Evolutionary conservation across 768 basidiomycete genomes (phyloP), one percentile per base, ranked within the genome.

Genomic region (Termitomyces sp.): DNA sequence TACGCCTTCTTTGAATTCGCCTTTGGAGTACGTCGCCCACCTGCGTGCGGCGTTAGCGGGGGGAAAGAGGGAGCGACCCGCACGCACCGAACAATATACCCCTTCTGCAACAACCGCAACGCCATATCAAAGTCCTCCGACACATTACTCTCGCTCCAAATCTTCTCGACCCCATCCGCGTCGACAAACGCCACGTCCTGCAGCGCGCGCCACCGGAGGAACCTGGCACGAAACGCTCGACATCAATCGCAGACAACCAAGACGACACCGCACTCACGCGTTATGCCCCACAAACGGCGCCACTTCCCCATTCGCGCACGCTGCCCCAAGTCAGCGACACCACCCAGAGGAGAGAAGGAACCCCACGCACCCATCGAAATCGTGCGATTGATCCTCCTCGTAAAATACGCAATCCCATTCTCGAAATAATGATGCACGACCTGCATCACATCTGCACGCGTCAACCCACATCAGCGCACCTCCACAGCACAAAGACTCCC

Each of bases 1-100:
- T 28, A 96, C 93, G 62, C 94, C 94, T 68, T 96, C 93, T 72
- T 94, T 89, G 78, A 94, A 96, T 4, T 78, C 86, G 36, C 90
- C 85, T n/a, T 86, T 78, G 1, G 85, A 86, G 69, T 95, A 95
- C 1, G 90, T 90, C 50, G 90, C 89, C 92, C 89, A 87, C 8
- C 84, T 83, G 59, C 74, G 8, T 3, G 77, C 2, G 10, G 14
- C 10, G 11, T 36, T 2, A 38, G 46, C 14, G 5, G 6, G 36
- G 5, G 26, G 5, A 7, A 16, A 7, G 5, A 45, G 16, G 54
- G 18, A 47, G 0, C n/a, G n/a, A n/a, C n/a, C n/a, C n/a, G n/a
- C n/a, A 66, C 72, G 47, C 35, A 84, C 63, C 87, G 80, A 56
- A 90, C 85, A 60, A 83, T 81, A 64, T 87, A 91, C 1, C 87